Evolutionary conservation across 2,329 filamentous ascomycete species (phyloP), one percentile per base, ranked within the genome.

Genomic region (Amesomyces nigricolor): DNA sequence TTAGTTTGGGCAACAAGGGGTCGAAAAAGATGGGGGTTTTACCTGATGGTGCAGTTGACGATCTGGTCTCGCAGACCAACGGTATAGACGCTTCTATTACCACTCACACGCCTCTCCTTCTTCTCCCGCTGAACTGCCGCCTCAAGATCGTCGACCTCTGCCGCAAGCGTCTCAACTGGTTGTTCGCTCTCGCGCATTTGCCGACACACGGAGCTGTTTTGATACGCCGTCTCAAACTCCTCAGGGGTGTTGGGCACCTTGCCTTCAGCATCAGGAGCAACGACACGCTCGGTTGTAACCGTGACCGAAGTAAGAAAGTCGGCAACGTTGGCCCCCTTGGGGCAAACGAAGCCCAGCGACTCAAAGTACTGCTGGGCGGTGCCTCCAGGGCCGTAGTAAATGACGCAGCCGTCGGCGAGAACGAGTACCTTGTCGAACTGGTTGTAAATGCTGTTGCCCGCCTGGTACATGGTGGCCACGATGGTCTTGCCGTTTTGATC

Each of bases 191-290:
- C 38, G 22, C 47, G 47, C 47, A 49, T 49, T 11, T 49, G 37
- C 22, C 22, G 22, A 14, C 47, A 49, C 14, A 49, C 22, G 2
- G 37, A 30, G n/a, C 47, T 49, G 44, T 75, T 73, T 47, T 80
- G 71, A 61, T 86, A 87, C 14, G 68, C 70, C 0, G 66, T 66
- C 1, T 74, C 69, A 7, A 87, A 71, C 10, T 68, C 70, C 0
- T 68, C 64, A 4, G 74, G 69, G 2, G 65, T 78, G n/a, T 75
- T 70, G 0, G 78, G 78, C 50, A 78, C 78, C 0, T 61, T 66
- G 47, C 67, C 60, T 50, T 75, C 69, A 45, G 66, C 22, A n/a
- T 38, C 47, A 8, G 47, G 38, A 14, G 38, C 38, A 29, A 50
- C 32, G 16, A 42, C n/a, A 10, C 47, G 47, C 26, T 50, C 47